A percentile compares a stretch with the other conserved stretches of the same genome.
Evolutionary conservation across 768 basidiomycete species (phyloP).

Genomic region (Mycena epipterygia): DNA sequence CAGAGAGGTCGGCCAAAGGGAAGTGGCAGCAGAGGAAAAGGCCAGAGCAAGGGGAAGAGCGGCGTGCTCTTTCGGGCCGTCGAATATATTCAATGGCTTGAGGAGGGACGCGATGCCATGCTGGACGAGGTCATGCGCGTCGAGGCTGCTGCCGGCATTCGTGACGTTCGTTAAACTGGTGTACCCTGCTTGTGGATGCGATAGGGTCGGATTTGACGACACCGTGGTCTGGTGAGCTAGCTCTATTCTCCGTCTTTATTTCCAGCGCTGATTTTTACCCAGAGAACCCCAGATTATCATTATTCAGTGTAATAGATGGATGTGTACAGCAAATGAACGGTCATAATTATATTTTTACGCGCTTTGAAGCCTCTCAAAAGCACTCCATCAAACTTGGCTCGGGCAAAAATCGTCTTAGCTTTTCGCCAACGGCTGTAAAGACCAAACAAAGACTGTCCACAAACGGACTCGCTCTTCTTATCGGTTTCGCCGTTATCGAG

Average conservation of each 20-base stretch:
- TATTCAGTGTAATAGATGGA: constrained; percentile 4
- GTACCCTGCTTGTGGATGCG: no score
- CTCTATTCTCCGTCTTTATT: neutral
- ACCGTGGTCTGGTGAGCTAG: neutral
- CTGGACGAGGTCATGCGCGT: constrained; percentile 75
- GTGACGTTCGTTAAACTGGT: neutral
- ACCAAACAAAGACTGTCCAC: no score
- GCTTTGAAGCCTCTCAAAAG: no score
- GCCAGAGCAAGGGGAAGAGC: constrained; percentile 88
- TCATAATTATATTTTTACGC: neutral
- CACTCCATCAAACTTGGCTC: no score
- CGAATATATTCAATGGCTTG: constrained; percentile 89
- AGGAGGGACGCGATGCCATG: constrained; percentile 83
- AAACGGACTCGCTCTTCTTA: no score
- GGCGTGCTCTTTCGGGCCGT: constrained; percentile 90
- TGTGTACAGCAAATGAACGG: neutral
- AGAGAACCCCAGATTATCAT: neutral
- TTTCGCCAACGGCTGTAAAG: no score
- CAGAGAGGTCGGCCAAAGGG: constrained; percentile 87
- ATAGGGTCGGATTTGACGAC: no score
- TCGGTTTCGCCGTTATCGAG: no score
- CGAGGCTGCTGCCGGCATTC: constrained; percentile 76
- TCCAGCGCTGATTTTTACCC: neutral
- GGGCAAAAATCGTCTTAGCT: no score
- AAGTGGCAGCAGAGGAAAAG: constrained; percentile 75